A percentile compares a stretch with the other conserved stretches of the same genome.
Conservation (phyloP, 2,329 filamentous ascomycete species). For the Paecilomyces sp. region DNA sequence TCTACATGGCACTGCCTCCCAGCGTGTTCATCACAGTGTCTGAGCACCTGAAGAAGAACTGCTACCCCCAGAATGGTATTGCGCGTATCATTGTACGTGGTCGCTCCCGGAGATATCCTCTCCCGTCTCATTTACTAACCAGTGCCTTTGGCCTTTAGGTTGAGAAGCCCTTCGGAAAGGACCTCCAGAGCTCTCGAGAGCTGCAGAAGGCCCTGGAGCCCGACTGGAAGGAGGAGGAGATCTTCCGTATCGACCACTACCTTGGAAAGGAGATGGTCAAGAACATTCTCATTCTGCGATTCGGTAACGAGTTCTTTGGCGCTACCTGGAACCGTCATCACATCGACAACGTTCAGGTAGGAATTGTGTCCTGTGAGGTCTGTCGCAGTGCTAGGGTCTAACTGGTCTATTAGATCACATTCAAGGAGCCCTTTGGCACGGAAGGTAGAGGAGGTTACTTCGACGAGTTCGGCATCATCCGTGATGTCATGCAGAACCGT, state of each 20-base stretch:
- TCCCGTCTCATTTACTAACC: not conserved
- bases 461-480: slow-evolving; percentile 98
- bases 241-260: slow-evolving; percentile 99
- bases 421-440: slow-evolving; percentile 98
- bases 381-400: slow-evolving; percentile 2
- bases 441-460: slow-evolving; percentile 98
- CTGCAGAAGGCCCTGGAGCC: slow-evolving; percentile 91
- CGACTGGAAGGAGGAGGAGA: slow-evolving; percentile 97
- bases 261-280: slow-evolving; percentile 99
- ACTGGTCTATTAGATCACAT: slow-evolving; percentile 60
- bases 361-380: slow-evolving; percentile 3
- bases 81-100: slow-evolving; percentile 83
- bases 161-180: slow-evolving; percentile 99
- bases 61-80: slow-evolving; percentile 86
- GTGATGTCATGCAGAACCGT: slow-evolving; percentile 99
- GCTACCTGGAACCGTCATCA: slow-evolving; percentile 99
- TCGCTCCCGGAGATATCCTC: not conserved
- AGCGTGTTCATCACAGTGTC: slow-evolving; percentile 98
- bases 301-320: slow-evolving; percentile 97
- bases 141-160: slow-evolving; percentile 50
- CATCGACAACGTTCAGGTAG: slow-evolving; percentile 90
- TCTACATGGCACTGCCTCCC: slow-evolving; percentile 98
- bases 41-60: slow-evolving; percentile 93
- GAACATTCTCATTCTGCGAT: slow-evolving; percentile 96
- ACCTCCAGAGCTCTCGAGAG: slow-evolving; percentile 86